Percentiles rank a stretch among this genome's conserved stretches.
Conservation (phyloP, 1,284 basidiomycete species). For the Malassezia globosa region DNA sequence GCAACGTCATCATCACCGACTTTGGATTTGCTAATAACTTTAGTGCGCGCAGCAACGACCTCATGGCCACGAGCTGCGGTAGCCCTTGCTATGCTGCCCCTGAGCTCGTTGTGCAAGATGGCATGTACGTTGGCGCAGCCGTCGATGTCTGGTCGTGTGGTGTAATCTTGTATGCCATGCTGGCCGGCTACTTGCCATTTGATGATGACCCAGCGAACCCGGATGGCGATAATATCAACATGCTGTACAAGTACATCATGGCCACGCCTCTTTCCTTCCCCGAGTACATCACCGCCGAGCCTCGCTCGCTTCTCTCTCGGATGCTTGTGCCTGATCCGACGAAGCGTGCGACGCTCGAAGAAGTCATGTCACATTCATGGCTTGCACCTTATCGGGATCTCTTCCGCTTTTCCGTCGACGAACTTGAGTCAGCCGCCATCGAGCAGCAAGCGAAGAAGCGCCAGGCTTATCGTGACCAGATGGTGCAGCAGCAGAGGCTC, state of each 20-base stretch:
- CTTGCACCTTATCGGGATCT: constrained; percentile 43
- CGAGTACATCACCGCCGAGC: constrained; percentile 43
- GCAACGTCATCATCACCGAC: constrained; percentile 98
- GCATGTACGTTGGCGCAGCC: constrained; percentile 91
- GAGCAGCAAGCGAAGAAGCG: constrained; percentile 46
- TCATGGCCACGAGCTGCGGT: constrained; percentile 97
- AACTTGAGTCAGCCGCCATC: constrained; percentile 43
- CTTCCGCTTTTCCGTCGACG: constrained; percentile 44
- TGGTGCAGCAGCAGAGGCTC: constrained; percentile 41
- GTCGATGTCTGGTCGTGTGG: constrained; percentile 99
- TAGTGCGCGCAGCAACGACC: constrained; percentile 64
- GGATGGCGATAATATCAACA: constrained; percentile 97
- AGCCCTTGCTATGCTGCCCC: constrained; percentile 97
- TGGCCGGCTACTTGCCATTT: constrained; percentile 97
- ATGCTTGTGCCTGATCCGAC: constrained; percentile 46
- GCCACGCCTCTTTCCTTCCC: constrained; percentile 45
- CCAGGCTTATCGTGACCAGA: constrained; percentile 45
- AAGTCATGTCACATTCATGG: constrained; percentile 46
- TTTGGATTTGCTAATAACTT: constrained; percentile 99
- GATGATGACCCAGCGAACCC: constrained; percentile 98
- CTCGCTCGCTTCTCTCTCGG: constrained; percentile 37
- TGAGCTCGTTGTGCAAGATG: constrained; percentile 96
- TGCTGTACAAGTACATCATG: constrained; percentile 98
- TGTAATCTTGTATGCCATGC: constrained; percentile 98
- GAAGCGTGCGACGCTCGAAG: constrained; percentile 32